Base-by-base conservation (phyloP, 495 filamentous ascomycete genomes). In the Rhizodiscina lignyota region DNA sequence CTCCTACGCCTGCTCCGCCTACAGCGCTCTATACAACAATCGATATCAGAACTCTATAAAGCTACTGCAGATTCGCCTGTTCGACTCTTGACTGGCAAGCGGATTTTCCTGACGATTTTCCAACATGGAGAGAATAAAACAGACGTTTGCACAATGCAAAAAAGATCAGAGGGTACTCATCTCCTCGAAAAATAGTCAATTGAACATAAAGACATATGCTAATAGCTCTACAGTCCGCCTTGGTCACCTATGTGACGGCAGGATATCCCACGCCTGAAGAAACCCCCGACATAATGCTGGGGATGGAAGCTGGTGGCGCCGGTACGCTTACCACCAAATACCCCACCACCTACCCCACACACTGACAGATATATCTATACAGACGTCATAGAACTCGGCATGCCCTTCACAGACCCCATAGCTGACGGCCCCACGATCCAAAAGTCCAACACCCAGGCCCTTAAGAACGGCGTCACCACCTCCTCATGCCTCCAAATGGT, bases 331-430 rank as follows among this genome's bases (percentile, higher is more conserved):
- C 19, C 36, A n/a, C n/a, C n/a, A 21, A 26, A 31, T 4, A 4
- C 3, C 4, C 31, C n/a, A 18, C 30, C 11, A 19, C 13, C 13
- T 23, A n/a, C n/a, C 21, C 17, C 5, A 32, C 18, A 15, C 21
- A 8, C 10, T n/a, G n/a, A n/a, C n/a, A n/a, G 4, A 21, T n/a
- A n/a, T 44, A 50, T 45, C 48, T 50, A 27, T 32, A 5, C 41
- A 80, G 81, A 87, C 53, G 55, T 87, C 39, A 83, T 87, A 39
- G 81, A 87, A 54, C 67, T 87, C 36, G 83, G 85, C 30, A 65
- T 94, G 27, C 91, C 91, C 30, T 99, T 99, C 67, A 94, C 91
- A 34, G 89, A 99, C 50, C 89, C 89, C 16, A 94, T 93, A 59
- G 86, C 85, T 37, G 86, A 94, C 57, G 86, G 86, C 6, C 85